Evolutionary conservation across 1,284 basidiomycete species (phyloP).

Genomic region (Leccinum solheimii): DNA sequence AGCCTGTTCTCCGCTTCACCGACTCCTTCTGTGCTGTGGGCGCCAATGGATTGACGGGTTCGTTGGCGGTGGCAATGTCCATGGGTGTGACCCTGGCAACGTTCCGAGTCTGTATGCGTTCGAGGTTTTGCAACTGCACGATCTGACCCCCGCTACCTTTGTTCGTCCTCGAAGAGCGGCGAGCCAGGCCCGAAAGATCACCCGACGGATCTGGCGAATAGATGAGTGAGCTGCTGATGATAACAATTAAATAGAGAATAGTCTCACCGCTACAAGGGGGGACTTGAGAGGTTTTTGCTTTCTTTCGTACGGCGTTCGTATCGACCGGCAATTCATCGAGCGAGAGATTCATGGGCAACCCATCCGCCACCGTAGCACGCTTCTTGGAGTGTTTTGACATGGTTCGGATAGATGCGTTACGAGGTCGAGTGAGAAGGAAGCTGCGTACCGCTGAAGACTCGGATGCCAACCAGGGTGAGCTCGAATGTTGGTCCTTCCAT

Average conservation of each 20-base stretch:
- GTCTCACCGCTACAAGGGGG: no score
- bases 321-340: no score
- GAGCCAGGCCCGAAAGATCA: neutral
- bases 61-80: neutral
- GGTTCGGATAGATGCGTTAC: no score
- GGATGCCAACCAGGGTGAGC: no score
- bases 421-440: no score
- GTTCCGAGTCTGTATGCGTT: neutral
- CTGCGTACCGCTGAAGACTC: no score
- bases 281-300: no score
- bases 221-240: neutral
- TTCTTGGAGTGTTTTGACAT: no score
- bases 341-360: no score
- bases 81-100: neutral
- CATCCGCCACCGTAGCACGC: no score
- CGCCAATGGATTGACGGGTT: neutral
- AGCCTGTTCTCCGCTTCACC: neutral
- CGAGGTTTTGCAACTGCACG: neutral
- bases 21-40: neutral
- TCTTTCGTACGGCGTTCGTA: no score
- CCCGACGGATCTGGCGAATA: neutral
- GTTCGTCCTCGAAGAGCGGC: neutral
- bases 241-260: neutral
- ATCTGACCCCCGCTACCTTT: neutral
- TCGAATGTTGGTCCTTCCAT: neutral